Percentiles rank a stretch among this genome's conserved stretches.
Conservation (phyloP, 108 stramenopile genomes). For the Chaetoceros tenuissimus region DNA sequence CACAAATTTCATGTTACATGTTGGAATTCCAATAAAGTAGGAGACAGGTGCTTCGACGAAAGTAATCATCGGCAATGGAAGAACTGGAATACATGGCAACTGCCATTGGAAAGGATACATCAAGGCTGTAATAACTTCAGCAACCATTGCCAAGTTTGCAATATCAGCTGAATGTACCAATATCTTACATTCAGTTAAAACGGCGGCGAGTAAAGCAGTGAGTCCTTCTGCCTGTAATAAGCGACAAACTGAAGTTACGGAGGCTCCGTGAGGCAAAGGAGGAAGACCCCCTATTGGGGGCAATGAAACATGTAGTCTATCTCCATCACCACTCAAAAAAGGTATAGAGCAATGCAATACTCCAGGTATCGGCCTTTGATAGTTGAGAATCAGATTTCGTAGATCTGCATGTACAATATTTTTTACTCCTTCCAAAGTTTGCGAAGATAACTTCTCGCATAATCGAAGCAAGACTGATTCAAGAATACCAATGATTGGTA, state of each 20-base stretch:
- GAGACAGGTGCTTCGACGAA: slow-evolving; percentile 79
- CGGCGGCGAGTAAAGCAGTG: slow-evolving; percentile 63
- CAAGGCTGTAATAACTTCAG: slow-evolving; percentile 74
- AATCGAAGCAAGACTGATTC: slow-evolving; percentile 70
- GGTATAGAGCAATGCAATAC: slow-evolving; percentile 82
- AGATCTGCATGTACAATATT: slow-evolving; percentile 44
- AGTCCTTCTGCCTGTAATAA: slow-evolving; percentile 73
- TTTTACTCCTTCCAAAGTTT: not conserved
- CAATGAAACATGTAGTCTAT: slow-evolving; percentile 57
- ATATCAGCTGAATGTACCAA: slow-evolving; percentile 73
- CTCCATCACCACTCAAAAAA: slow-evolving; percentile 47
- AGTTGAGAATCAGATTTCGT: slow-evolving; percentile 61
- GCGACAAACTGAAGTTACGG: slow-evolving; percentile 63
- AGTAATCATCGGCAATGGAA: slow-evolving; percentile 73
- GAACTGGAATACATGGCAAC: slow-evolving; percentile 77
- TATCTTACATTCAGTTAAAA: slow-evolving; percentile 79
- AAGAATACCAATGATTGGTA: slow-evolving; percentile 74
- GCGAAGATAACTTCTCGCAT: slow-evolving; percentile 49
- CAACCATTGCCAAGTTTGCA: slow-evolving; percentile 78
- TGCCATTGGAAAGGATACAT: slow-evolving; percentile 83
- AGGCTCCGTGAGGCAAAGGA: slow-evolving; percentile 65
- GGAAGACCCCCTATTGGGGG: slow-evolving; percentile 64
- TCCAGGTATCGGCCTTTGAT: slow-evolving; percentile 65
- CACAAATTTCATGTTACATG: slow-evolving; percentile 44
- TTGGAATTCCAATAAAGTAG: slow-evolving; percentile 69